Conservation (phyloP, 768 basidiomycete genomes). For the Rhizopogon roseolus region DNA sequence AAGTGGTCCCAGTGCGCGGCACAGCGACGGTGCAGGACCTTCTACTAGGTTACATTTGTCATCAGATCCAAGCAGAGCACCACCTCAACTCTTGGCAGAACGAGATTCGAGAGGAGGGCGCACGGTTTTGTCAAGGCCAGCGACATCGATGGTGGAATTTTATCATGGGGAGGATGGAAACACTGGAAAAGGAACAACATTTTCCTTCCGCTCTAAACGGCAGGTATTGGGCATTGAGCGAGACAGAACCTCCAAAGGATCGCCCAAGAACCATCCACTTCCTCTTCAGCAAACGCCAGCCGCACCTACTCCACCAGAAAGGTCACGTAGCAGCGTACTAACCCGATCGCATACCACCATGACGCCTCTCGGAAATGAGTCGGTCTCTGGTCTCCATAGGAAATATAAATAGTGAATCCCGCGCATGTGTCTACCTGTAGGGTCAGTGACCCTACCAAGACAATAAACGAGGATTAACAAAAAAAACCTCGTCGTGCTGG, state of each 20-base stretch:
- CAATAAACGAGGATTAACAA: no score
- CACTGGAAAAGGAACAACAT: conserved; percentile 7
- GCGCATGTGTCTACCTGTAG: no score
- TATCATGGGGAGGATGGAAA: conserved; percentile 19
- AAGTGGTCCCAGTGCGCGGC: conserved; percentile 18
- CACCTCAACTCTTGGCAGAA: conserved; percentile 10
- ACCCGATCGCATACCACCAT: conserved; percentile 10
- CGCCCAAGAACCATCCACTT: conserved; percentile 6
- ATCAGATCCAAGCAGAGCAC: conserved; percentile 21
- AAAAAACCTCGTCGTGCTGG: no score
- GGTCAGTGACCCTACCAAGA: no score
- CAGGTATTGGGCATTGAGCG: conserved; percentile 10
- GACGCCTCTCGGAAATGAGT: conserved; percentile 14
- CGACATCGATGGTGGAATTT: conserved; percentile 55
- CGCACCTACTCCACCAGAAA: conserved; percentile 9
- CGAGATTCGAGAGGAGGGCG: conserved; percentile 18
- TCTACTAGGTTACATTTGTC: conserved; percentile 15
- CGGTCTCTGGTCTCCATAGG: conserved; percentile 6
- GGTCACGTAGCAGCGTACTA: conserved; percentile 6
- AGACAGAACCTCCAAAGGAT: conserved; percentile 15
- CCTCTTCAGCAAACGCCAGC: conserved; percentile 13
- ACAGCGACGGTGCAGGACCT: conserved; percentile 10
- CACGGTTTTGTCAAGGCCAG: conserved; percentile 30
- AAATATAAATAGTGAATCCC: no score
- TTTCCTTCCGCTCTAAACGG: conserved; percentile 17